Conservation (phyloP, 306 rosid species). For the Glycine latifolia region DNA sequence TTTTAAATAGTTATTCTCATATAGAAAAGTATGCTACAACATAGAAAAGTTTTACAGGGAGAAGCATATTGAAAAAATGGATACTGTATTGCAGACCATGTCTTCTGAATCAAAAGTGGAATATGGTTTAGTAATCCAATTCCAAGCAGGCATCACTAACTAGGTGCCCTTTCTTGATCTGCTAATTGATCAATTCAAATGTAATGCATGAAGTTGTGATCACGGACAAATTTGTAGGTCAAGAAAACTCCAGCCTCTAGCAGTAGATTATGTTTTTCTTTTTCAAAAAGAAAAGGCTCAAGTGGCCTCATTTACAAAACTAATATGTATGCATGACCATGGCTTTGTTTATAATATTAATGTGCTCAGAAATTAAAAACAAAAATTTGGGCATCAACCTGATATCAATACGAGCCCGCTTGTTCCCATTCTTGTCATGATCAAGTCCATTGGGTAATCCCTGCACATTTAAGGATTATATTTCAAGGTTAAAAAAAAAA, state of each 20-base stretch:
- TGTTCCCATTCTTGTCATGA: slow-evolving; percentile 79
- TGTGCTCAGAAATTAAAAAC: background rate
- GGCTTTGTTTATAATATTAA: background rate
- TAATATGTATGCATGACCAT: background rate
- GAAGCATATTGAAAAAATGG: background rate
- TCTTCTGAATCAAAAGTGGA: background rate
- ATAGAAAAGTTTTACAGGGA: background rate
- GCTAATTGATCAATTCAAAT: background rate
- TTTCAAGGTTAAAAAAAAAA: background rate
- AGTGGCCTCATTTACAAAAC: background rate
- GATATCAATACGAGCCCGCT: slow-evolving; percentile 66
- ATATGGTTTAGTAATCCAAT: background rate
- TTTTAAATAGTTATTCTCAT: background rate
- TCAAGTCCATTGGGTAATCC: slow-evolving; percentile 68
- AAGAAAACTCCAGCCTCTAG: background rate
- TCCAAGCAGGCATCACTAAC: slow-evolving; percentile 3
- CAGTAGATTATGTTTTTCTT: background rate
- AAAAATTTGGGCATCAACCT: slow-evolving; percentile 52
- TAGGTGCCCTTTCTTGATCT: background rate
- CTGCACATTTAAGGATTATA: slow-evolving; percentile 47
- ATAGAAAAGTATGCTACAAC: background rate
- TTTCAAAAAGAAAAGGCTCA: background rate
- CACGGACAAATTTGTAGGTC: background rate
- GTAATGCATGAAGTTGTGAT: background rate
- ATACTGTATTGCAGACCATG: background rate